A percentile compares a stretch with the other conserved stretches of the same genome.
These are phyloP conservation scores for Leccinum broughii DNA, from an alignment of 768 basidiomycete species.

Conservation along the genomic window DNA sequence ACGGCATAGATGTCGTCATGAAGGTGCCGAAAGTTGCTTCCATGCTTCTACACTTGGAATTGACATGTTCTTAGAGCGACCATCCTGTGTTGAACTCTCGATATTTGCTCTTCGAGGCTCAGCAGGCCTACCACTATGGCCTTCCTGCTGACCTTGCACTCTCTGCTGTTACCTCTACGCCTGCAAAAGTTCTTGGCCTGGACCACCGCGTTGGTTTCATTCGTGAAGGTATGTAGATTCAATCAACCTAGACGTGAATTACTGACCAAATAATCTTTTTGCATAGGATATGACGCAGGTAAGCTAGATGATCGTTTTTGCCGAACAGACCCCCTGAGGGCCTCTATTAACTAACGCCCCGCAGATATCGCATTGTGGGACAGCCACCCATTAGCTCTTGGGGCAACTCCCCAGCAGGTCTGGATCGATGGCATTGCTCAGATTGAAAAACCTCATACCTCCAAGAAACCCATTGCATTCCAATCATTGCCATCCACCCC, in stretches of 20 bases:
- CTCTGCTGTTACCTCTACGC: slow-evolving; percentile 67
- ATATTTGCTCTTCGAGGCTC: slow-evolving; percentile 57
- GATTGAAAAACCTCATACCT: slow-evolving; percentile 44
- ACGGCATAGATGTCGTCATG: slow-evolving; percentile 43
- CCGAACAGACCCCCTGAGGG: background rate
- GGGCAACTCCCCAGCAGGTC: slow-evolving; percentile 78
- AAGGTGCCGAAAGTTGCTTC: slow-evolving; percentile 46
- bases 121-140: slow-evolving; percentile 72
- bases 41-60: background rate
- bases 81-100: slow-evolving; percentile 57
- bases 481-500: slow-evolving; percentile 58
- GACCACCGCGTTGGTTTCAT: slow-evolving; percentile 73
- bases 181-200: slow-evolving; percentile 69
- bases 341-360: background rate
- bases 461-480: slow-evolving; percentile 52
- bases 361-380: slow-evolving; percentile 76
- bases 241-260: background rate
- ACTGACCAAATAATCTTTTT: background rate
- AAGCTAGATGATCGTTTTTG: slow-evolving; percentile 8
- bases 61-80: slow-evolving; percentile 42
- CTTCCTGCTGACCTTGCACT: slow-evolving; percentile 65
- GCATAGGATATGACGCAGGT: slow-evolving; percentile 70
- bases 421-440: slow-evolving; percentile 87
- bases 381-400: slow-evolving; percentile 73
- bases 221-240: slow-evolving; percentile 43